Conservation (phyloP, 768 basidiomycete genomes). For the Mycena capillaripes region DNA sequence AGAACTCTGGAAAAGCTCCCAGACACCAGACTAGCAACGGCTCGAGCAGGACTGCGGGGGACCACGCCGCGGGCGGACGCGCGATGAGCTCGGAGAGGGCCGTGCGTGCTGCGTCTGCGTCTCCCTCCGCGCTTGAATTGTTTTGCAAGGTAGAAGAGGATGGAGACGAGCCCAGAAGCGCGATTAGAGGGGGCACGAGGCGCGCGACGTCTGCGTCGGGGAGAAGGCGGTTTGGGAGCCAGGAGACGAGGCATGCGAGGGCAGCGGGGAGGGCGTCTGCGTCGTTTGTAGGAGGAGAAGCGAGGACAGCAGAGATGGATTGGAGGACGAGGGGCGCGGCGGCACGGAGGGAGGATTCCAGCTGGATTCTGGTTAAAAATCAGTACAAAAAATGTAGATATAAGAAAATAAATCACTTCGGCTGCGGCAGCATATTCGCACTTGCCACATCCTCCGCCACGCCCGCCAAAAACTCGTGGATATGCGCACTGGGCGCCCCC, state of each 20-base stretch:
- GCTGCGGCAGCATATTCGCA: constrained; percentile 74
- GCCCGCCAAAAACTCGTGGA: neutral
- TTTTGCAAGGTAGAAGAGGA: too few relatives aligned
- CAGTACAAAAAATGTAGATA: neutral
- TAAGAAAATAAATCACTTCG: constrained; percentile 38
- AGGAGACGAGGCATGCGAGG: constrained; percentile 85
- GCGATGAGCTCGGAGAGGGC: constrained; percentile 84
- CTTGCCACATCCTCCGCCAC: too few relatives aligned
- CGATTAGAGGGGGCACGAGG: constrained; percentile 67
- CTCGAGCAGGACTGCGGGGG: constrained; percentile 81
- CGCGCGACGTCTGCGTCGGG: constrained; percentile 74
- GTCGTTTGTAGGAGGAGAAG: too few relatives aligned
- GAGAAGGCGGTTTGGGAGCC: constrained; percentile 70
- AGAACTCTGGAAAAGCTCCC: neutral
- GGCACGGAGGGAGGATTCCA: constrained; percentile 76
- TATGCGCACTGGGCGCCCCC: constrained; percentile 35
- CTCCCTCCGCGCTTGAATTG: too few relatives aligned
- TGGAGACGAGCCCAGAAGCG: too few relatives aligned
- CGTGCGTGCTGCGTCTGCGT: constrained; percentile 67
- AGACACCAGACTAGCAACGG: constrained; percentile 84
- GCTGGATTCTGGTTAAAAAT: constrained; percentile 43
- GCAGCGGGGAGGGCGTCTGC: constrained; percentile 65
- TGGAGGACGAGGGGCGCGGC: constrained; percentile 80
- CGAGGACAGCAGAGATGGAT: too few relatives aligned
- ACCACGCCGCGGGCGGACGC: constrained; percentile 79